Percentiles rank a stretch among this genome's conserved stretches.
phyloP scores from a whole-genome alignment of 768 basidiomycete species.

The Termitomyces sp. region DNA sequence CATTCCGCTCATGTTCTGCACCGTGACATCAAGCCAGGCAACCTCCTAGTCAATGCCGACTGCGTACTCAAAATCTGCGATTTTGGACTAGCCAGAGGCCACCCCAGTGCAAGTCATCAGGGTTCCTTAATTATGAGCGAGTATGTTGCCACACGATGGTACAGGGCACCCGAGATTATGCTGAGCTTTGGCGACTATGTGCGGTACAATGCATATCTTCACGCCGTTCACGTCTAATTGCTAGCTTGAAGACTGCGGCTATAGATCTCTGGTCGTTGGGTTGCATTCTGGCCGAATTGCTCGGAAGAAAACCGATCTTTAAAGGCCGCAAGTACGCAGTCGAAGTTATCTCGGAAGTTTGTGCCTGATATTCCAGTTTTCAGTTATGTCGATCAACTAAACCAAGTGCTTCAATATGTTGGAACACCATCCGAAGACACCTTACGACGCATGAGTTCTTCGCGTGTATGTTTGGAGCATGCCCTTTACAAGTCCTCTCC shows the following conservation, averaged over 20 bases:
- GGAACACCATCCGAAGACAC: constrained; percentile 97
- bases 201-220: constrained; percentile 23
- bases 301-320: constrained; percentile 92
- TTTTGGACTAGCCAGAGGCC: constrained; percentile 94
- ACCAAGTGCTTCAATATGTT: constrained; percentile 94
- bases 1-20: constrained; percentile 97
- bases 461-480: constrained; percentile 53
- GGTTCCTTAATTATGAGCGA: constrained; percentile 92
- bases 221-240: constrained; percentile 10
- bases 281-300: constrained; percentile 88
- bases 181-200: constrained; percentile 95
- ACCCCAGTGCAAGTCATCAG: constrained; percentile 83
- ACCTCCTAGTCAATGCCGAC: constrained; percentile 94
- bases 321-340: constrained; percentile 88
- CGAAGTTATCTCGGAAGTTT: constrained; percentile 1
- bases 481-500: not conserved
- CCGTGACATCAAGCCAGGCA: constrained; percentile 92
- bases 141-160: constrained; percentile 99
- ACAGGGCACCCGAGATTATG: constrained; percentile 99
- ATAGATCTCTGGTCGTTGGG: constrained; percentile 99
- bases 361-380: not conserved
- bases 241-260: constrained; percentile 55
- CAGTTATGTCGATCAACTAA: constrained; percentile 97
- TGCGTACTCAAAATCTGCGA: constrained; percentile 99
- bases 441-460: constrained; percentile 90